phyloP scores from a whole-genome alignment of 495 filamentous ascomycete species.

The Cryomyces minteri region DNA sequence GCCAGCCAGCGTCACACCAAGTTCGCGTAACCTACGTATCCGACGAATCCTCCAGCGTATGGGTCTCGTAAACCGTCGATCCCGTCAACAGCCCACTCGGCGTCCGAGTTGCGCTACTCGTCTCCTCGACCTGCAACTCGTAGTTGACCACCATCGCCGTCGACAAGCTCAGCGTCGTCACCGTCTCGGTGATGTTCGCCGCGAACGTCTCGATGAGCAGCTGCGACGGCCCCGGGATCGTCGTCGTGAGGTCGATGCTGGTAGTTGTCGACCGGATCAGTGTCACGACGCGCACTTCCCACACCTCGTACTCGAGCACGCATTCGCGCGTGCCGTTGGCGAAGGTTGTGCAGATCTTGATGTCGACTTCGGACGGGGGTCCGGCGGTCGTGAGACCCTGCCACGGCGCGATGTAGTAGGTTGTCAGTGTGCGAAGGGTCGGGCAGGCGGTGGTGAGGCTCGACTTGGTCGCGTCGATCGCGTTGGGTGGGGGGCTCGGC shows the following conservation, averaged over 20 bases:
- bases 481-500: background rate
- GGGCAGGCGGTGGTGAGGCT: conserved; percentile 13
- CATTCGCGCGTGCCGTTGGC: conserved; percentile 12
- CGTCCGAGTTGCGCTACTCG: conserved; percentile 1
- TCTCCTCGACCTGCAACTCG: conserved; percentile 8
- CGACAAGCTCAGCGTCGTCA: conserved; percentile 13
- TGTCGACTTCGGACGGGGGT: conserved; percentile 11
- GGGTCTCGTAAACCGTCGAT: background rate
- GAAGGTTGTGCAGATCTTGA: conserved; percentile 13
- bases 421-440: conserved; percentile 12
- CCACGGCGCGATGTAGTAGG: conserved; percentile 18
- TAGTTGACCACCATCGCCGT: conserved; percentile 9
- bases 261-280: conserved; percentile 5
- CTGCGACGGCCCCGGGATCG: conserved; percentile 11
- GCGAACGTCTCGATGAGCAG: conserved; percentile 16
- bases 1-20: too few species aligned
- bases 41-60: background rate
- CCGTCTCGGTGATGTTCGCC: conserved; percentile 12
- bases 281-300: conserved; percentile 14
- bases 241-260: conserved; percentile 13
- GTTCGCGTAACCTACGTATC: background rate
- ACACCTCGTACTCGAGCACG: conserved; percentile 13
- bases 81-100: background rate
- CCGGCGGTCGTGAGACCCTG: conserved; percentile 11
- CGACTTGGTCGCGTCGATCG: background rate